Percentiles rank a stretch among this genome's conserved stretches.
phyloP scores from a whole-genome alignment of 2,329 filamentous ascomycete genomes.

The Verticillium albo-atrum region DNA sequence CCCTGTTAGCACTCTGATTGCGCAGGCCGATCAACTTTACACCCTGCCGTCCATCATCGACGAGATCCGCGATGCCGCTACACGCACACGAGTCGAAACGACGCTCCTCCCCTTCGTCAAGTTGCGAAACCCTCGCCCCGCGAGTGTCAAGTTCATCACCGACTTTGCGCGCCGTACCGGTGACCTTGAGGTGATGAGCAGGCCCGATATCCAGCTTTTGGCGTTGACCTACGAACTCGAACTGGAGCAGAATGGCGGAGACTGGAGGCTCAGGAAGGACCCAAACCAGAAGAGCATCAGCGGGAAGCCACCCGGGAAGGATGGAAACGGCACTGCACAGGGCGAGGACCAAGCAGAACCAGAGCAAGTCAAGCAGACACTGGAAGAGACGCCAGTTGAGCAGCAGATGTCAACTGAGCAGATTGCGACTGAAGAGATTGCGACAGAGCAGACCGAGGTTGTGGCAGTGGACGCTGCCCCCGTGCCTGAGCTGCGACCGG shows the following conservation, averaged over 20 bases:
- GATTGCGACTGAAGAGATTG: slow-evolving; percentile 6
- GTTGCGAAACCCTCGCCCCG: slow-evolving; percentile 66
- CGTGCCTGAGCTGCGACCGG: no score
- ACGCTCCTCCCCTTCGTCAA: slow-evolving; percentile 82
- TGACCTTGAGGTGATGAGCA: slow-evolving; percentile 82
- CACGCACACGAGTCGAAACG: slow-evolving; percentile 76
- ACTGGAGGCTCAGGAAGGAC: slow-evolving; percentile 75
- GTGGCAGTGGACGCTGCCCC: no score
- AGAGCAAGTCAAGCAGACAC: slow-evolving; percentile 4
- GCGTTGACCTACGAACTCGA: slow-evolving; percentile 94
- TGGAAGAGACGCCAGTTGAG: slow-evolving; percentile 5
- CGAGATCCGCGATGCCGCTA: slow-evolving; percentile 84
- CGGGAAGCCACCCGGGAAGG: slow-evolving; percentile 54
- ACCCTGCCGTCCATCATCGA: slow-evolving; percentile 82
- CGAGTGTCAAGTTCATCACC: slow-evolving; percentile 73
- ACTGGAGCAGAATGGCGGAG: slow-evolving; percentile 81
- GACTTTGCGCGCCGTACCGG: slow-evolving; percentile 88
- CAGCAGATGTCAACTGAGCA: slow-evolving; percentile 1
- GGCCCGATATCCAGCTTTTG: slow-evolving; percentile 82
- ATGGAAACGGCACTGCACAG: slow-evolving; percentile 18
- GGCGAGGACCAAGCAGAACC: background rate
- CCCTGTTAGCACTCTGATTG: slow-evolving; percentile 73
- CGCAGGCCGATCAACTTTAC: slow-evolving; percentile 70
- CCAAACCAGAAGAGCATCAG: slow-evolving; percentile 78
- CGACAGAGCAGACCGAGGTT: background rate